Evolutionary conservation across 2,329 filamentous ascomycete species (phyloP), one percentile per base, ranked within the genome.

Genomic region (Aspergillus sp.): DNA sequence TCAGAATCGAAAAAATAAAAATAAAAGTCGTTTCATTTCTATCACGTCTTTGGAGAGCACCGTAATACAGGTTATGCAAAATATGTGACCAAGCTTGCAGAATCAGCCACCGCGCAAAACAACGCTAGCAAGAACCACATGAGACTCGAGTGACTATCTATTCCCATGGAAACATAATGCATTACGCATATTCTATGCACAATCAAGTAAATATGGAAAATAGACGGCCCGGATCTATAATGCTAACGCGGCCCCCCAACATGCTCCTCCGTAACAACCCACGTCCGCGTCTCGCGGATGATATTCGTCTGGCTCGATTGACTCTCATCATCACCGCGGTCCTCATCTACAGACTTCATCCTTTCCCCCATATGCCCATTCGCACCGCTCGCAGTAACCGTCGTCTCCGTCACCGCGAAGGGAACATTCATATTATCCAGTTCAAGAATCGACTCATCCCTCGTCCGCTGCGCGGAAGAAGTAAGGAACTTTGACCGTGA

Each of bases 231-330:
- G n/a, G 23, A 49, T 19, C 19, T 19, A 19, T 2, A 19, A 19
- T 19, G 19, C 19, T 19, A 19, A 19, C 19, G 19, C 19, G 19
- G 19, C 19, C 46, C 25, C 25, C 25, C 25, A 28, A 51, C 49
- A 51, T 51, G 49, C 31, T 53, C 38, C 48, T 62, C 64, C 11
- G 59, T 66, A 8, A 66, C 52, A 22, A 52, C 63, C 60, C 60
- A 66, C 9, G 64, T 66, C 48, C 64, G 48, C 1, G 57, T 63
- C 52, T 62, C 64, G 0, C 64, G 64, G 47, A 68, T 68, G 31
- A 68, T 68, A 3, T 60, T 61, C 7, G 60, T 51, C 45, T 65
- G 65, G 17, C 66, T 68, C 23, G 64, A 67, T 52, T 67, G 65
- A 34, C 65, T 67, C 41, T 61, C 54, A 6, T 57, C 65, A 51